Evolutionary conservation across 306 rosid species (phyloP).

Genomic region (Fragaria ananassa): DNA sequence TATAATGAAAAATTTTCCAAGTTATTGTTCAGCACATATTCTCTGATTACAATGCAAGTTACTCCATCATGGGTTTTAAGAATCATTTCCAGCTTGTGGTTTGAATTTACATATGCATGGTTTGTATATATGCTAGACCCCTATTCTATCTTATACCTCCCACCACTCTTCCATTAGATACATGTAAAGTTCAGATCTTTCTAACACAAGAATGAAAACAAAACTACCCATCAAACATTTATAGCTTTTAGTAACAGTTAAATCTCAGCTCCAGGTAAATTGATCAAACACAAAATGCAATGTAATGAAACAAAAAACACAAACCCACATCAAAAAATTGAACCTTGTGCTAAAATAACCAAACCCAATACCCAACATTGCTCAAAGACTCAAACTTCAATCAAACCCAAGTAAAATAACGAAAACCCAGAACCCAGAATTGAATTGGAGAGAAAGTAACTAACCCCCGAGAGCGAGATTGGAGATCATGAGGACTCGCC

Average conservation of each 20-base stretch:
- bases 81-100: not conserved
- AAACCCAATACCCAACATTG: not conserved
- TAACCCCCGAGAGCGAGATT: conserved; percentile 84
- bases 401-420: not conserved
- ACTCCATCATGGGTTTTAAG: not conserved
- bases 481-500: conserved; percentile 75
- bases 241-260: not conserved
- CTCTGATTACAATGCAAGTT: not conserved
- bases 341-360: not conserved
- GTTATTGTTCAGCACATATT: not conserved
- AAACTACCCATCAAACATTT: not conserved
- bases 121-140: not conserved
- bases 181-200: not conserved
- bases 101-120: not conserved
- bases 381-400: not conserved
- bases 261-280: conserved; percentile 18
- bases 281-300: conserved; percentile 43
- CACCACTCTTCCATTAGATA: not conserved
- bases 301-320: not conserved
- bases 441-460: not conserved
- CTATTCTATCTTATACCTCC: not conserved
- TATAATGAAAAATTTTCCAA: not conserved
- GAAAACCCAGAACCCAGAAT: not conserved
- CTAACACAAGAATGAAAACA: not conserved
- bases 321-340: not conserved